A percentile compares a stretch with the other conserved stretches of the same genome.
phyloP scores from a whole-genome alignment of 805 yeast species.

The Wickerhamiella azyma region DNA sequence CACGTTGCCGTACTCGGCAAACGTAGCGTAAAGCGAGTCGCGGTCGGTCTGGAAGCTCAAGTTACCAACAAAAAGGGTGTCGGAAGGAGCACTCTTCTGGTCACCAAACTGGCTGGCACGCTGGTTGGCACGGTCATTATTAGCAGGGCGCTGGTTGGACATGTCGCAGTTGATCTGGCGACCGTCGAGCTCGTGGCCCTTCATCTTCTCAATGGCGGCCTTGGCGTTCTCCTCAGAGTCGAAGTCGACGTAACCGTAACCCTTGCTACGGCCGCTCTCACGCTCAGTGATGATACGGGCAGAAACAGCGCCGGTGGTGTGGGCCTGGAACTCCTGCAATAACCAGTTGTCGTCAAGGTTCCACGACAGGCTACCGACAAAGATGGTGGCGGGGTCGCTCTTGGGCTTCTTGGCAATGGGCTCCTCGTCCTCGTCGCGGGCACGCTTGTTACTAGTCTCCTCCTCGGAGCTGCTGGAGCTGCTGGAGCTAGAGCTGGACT shows the following conservation, averaged over 20 bases:
- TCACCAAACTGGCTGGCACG: slow-evolving; percentile 90
- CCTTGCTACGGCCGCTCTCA: slow-evolving; percentile 84
- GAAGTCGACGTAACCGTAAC: slow-evolving; percentile 90
- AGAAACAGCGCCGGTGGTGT: slow-evolving; percentile 58
- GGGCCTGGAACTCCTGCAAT: slow-evolving; percentile 64
- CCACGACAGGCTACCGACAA: slow-evolving; percentile 97
- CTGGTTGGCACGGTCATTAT: slow-evolving; percentile 42
- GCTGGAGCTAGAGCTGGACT: slow-evolving; percentile 20
- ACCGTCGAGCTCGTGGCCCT: slow-evolving; percentile 93
- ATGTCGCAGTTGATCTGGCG: slow-evolving; percentile 89
- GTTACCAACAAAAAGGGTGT: slow-evolving; percentile 92
- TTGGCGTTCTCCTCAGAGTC: slow-evolving; percentile 64
- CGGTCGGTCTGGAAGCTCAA: slow-evolving; percentile 80
- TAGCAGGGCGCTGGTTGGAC: slow-evolving; percentile 62
- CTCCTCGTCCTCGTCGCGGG: slow-evolving; percentile 32
- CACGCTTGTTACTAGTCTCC: slow-evolving; percentile 27
- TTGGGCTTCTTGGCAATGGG: slow-evolving; percentile 36
- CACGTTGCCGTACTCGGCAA: slow-evolving; percentile 68
- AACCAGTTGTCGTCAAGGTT: slow-evolving; percentile 92
- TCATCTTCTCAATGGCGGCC: slow-evolving; percentile 70
- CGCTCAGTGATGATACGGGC: slow-evolving; percentile 94
- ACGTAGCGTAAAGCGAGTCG: slow-evolving; percentile 59
- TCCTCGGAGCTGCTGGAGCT: slow-evolving; percentile 26
- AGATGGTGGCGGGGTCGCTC: slow-evolving; percentile 69
- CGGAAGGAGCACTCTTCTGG: slow-evolving; percentile 81